Conservation (phyloP, 129 eudicot species). For the Solidago caesia region DNA sequence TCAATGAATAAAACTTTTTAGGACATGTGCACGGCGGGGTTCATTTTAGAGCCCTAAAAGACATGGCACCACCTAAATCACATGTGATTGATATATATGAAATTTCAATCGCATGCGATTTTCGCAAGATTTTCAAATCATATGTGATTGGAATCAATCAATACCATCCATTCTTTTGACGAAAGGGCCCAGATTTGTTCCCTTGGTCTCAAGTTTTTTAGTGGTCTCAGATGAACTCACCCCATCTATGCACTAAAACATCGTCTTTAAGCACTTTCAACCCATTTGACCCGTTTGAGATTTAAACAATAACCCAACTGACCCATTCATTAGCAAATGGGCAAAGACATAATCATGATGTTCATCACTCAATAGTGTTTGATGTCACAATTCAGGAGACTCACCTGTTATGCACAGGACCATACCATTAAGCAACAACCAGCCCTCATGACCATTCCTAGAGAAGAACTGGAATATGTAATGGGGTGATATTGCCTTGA, state of each 20-base stretch:
- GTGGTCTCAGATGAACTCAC: no score
- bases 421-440: slow-evolving; percentile 64
- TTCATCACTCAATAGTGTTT: neutral
- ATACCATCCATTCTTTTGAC: no score
- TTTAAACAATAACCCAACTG: neutral
- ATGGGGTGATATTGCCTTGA: slow-evolving; percentile 69
- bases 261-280: neutral
- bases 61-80: no score
- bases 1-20: neutral
- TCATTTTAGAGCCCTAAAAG: no score
- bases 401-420: slow-evolving; percentile 75
- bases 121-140: no score
- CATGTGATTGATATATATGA: no score
- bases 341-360: neutral
- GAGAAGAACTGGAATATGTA: slow-evolving; percentile 47
- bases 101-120: no score
- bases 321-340: neutral
- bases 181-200: no score
- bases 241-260: neutral
- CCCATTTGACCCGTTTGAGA: neutral
- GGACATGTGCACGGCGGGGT: neutral
- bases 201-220: no score
- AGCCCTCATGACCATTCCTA: slow-evolving; percentile 51
- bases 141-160: no score
- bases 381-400: slow-evolving; percentile 1